phyloP scores from a whole-genome alignment of 805 yeast genomes.

The Tetrapisispora iriomotensis region DNA sequence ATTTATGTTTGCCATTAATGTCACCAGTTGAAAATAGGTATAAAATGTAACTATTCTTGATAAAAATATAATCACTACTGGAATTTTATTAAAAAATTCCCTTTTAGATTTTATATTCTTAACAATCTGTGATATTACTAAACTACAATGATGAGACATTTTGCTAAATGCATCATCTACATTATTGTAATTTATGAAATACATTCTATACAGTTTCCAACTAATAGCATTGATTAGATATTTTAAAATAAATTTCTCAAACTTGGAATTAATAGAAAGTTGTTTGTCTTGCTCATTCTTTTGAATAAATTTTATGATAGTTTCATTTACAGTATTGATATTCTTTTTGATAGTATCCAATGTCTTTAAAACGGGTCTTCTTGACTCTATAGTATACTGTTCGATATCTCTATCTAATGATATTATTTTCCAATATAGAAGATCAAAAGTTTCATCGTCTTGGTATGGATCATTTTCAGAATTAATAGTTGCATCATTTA shows the following conservation, averaged over 20 bases:
- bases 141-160: slow-evolving; percentile 12
- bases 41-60: slow-evolving; percentile 19
- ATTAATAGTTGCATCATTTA: slow-evolving; percentile 21
- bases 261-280: slow-evolving; percentile 11
- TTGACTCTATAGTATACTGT: slow-evolving; percentile 9
- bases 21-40: slow-evolving; percentile 18
- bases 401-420: slow-evolving; percentile 29
- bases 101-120: slow-evolving; percentile 11
- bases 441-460: slow-evolving; percentile 23
- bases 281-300: slow-evolving; percentile 2
- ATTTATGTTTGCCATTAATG: slow-evolving; percentile 9
- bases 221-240: slow-evolving; percentile 13
- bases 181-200: slow-evolving; percentile 16
- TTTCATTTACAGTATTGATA: slow-evolving; percentile 12
- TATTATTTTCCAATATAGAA: slow-evolving; percentile 23
- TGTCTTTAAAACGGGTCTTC: slow-evolving; percentile 24
- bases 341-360: slow-evolving; percentile 22
- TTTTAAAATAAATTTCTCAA: slow-evolving; percentile 18
- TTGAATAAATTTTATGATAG: slow-evolving; percentile 5
- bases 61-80: slow-evolving; percentile 15
- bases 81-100: slow-evolving; percentile 16
- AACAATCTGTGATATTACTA: slow-evolving; percentile 15
- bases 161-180: slow-evolving; percentile 11
- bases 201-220: slow-evolving; percentile 24
- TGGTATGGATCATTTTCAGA: slow-evolving; percentile 23